Evolutionary conservation across 208 protist species (phyloP), one percentile per base, ranked within the genome.

Genomic region (Novymonas esmeraldas): DNA sequence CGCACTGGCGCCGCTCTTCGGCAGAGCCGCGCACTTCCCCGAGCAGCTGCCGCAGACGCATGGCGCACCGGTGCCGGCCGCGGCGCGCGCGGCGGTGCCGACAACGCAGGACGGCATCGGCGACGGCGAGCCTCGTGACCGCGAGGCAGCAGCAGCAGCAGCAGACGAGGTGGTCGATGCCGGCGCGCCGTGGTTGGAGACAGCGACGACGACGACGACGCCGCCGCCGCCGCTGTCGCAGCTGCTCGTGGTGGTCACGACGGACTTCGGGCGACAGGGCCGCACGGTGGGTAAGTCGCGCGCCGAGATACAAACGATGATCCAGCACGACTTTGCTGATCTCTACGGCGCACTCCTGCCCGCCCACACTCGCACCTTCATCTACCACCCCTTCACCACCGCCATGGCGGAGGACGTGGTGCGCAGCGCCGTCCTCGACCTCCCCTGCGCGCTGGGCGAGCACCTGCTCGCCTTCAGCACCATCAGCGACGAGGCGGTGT

Each of bases 181-280:
- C n/a, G n/a, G n/a, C n/a, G n/a, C n/a, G n/a, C n/a, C n/a, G n/a
- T n/a, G n/a, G n/a, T n/a, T n/a, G n/a, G n/a, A n/a, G n/a, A n/a
- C n/a, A n/a, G n/a, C n/a, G n/a, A n/a, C n/a, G n/a, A n/a, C n/a
- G n/a, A n/a, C n/a, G n/a, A n/a, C 11, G 7, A 41, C 33, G 16
- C 50, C 51, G 38, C 33, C 64, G 10, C 77, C 73, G 13, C 79
- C 84, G 22, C 76, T 94, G 20, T 72, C 72, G 3, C 76, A 90
- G 54, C 55, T 92, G 28, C 70, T 83, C 3, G 80, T 95, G 29
- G 79, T 95, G 22, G 64, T 95, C 14, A 93, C 90, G 6, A 91
- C 90, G 13, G 90, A 95, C 65, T 87, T 93, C 61, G 90, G 90
- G n/a, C 66, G 87, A 46, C 79, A 95, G 49, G 90, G 87, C 11